A percentile compares a stretch with the other conserved stretches of the same genome.
Evolutionary conservation across 176 grass and related monocot genomes (phyloP).

Genomic region (Alloteropsis semialata): DNA sequence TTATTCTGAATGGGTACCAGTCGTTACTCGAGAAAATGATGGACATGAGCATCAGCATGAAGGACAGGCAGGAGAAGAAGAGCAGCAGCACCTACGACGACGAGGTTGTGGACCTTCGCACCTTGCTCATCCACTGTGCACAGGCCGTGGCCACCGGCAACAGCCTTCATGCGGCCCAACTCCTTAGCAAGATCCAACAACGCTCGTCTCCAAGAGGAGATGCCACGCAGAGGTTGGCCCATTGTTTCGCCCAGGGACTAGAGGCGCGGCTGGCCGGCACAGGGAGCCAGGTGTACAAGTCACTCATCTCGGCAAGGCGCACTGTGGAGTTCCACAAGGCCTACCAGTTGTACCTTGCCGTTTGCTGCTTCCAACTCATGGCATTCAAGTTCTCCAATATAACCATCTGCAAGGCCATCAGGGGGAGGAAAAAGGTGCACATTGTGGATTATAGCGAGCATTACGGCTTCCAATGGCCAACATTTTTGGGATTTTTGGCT

Average conservation of each 20-base stretch:
- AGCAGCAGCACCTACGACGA: not conserved
- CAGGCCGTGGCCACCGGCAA: conserved; percentile 42
- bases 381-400: not conserved
- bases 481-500: not conserved
- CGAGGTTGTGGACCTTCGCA: conserved; percentile 48
- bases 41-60: conserved; percentile 33
- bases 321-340: conserved; percentile 25
- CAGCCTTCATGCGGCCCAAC: conserved; percentile 17
- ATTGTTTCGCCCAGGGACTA: conserved; percentile 52
- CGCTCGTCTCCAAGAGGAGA: conserved; percentile 45
- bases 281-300: conserved; percentile 44
- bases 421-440: conserved; percentile 28
- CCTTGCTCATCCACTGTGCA: conserved; percentile 57
- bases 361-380: conserved; percentile 21
- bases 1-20: conserved; percentile 28
- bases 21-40: not conserved
- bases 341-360: conserved; percentile 31
- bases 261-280: conserved; percentile 52
- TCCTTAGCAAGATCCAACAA: conserved; percentile 47
- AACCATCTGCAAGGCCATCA: not conserved
- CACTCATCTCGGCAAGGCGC: not conserved
- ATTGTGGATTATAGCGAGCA: conserved; percentile 34
- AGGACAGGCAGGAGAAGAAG: not conserved
- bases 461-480: conserved; percentile 47
- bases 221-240: conserved; percentile 50